A percentile compares a stretch with the other conserved stretches of the same genome.
Evolutionary conservation across 2,329 filamentous ascomycete species (phyloP).

Genomic region (Diaporthe australafricana): DNA sequence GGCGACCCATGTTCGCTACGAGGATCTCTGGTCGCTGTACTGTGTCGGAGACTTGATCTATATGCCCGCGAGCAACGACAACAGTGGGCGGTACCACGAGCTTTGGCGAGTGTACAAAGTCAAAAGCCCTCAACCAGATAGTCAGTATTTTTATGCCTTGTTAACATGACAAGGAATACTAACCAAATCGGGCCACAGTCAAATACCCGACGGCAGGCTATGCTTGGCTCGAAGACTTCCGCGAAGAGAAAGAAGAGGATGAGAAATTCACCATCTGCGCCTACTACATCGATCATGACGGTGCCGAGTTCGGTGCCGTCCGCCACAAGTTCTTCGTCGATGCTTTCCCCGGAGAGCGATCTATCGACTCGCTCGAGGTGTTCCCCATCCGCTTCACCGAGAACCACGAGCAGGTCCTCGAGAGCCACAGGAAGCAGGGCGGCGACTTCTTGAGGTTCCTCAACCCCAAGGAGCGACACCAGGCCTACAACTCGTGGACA

Average conservation of each 20-base stretch:
- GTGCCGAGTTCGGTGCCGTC: constrained; percentile 18
- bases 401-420: constrained; percentile 17
- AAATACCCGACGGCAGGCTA: constrained; percentile 13
- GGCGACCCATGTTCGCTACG: constrained; percentile 22
- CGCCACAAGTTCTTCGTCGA: background rate
- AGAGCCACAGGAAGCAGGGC: constrained; percentile 4
- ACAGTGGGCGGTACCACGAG: constrained; percentile 26
- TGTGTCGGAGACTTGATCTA: constrained; percentile 30
- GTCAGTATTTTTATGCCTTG: background rate
- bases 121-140: constrained; percentile 21
- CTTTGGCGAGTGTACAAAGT: constrained; percentile 20
- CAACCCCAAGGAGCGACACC: background rate
- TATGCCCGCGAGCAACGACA: constrained; percentile 24
- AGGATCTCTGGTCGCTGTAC: constrained; percentile 33
- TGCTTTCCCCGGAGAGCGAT: constrained; percentile 15
- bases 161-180: background rate
- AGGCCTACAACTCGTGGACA: constrained; percentile 27
- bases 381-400: constrained; percentile 29
- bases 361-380: constrained; percentile 7
- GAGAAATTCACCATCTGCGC: constrained; percentile 1
- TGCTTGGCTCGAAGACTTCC: constrained; percentile 13
- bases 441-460: background rate
- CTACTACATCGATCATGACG: constrained; percentile 32
- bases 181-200: background rate
- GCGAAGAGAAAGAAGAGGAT: background rate